Percentiles rank a stretch among this genome's conserved stretches.
phyloP scores from a whole-genome alignment of 192 early-diverging fungal species.

The Backusella tarrabulga region DNA sequence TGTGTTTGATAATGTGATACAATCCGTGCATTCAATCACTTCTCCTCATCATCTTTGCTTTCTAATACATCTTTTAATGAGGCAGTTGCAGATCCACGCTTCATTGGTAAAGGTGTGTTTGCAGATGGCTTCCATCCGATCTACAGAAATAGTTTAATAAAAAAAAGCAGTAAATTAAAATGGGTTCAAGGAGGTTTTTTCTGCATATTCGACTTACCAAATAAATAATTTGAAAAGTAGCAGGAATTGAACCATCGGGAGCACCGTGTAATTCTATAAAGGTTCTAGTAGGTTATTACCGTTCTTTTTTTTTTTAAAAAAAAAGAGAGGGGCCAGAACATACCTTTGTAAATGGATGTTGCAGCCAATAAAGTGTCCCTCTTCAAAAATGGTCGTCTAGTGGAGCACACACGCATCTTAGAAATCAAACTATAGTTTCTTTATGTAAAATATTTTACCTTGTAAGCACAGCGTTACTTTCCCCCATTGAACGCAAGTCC shows the following conservation, averaged over 20 bases:
- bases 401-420: neutral
- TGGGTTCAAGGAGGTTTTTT: neutral
- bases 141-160: conserved; percentile 36
- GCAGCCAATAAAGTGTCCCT: conserved; percentile 87
- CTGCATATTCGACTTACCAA: conserved; percentile 32
- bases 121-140: conserved; percentile 95
- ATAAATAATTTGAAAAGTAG: conserved; percentile 88
- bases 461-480: conserved; percentile 82
- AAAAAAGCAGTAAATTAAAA: neutral
- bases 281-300: neutral
- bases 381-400: conserved; percentile 63
- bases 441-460: conserved; percentile 41
- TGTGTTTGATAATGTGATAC: neutral
- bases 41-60: conserved; percentile 4
- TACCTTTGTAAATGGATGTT: conserved; percentile 85
- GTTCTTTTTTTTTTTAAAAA: neutral
- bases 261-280: conserved; percentile 81
- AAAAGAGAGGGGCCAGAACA: neutral
- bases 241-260: conserved; percentile 84
- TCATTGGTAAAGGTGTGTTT: conserved; percentile 78
- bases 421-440: neutral
- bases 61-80: conserved; percentile 74
- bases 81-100: conserved; percentile 75
- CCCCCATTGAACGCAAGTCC: conserved; percentile 92
- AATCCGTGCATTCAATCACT: neutral